phyloP scores from a whole-genome alignment of 2,329 filamentous ascomycete species.

The Hymenotorrendiella dingleyae region DNA sequence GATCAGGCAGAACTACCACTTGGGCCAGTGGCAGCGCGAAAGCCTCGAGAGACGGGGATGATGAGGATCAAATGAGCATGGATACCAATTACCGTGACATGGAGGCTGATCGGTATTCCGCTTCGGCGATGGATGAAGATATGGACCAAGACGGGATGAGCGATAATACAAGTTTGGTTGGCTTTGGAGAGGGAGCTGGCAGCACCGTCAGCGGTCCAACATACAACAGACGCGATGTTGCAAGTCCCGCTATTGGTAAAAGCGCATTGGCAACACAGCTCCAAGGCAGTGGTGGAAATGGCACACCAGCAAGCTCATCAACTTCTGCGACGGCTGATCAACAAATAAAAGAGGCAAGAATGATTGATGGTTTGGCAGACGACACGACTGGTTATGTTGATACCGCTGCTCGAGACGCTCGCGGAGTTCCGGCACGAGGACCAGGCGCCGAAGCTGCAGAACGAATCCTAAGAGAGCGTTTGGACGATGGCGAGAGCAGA shows the following conservation, averaged over 20 bases:
- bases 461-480: slow-evolving; percentile 54
- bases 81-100: slow-evolving; percentile 48
- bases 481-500: slow-evolving; percentile 45
- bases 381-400: slow-evolving; percentile 55
- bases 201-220: slow-evolving; percentile 78
- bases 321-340: slow-evolving; percentile 33
- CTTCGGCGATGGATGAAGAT: slow-evolving; percentile 42
- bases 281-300: slow-evolving; percentile 15
- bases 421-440: slow-evolving; percentile 11
- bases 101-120: slow-evolving; percentile 37
- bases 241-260: slow-evolving; percentile 33
- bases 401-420: slow-evolving; percentile 43
- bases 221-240: slow-evolving; percentile 45
- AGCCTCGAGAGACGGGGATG: slow-evolving; percentile 47
- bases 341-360: slow-evolving; percentile 54
- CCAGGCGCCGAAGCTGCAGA: slow-evolving; percentile 50
- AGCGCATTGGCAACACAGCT: slow-evolving; percentile 20
- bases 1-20: slow-evolving; percentile 56
- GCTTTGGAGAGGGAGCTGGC: slow-evolving; percentile 86
- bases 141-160: slow-evolving; percentile 56
- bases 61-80: slow-evolving; percentile 61
- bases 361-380: slow-evolving; percentile 63
- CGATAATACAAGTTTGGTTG: slow-evolving; percentile 82
- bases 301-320: slow-evolving; percentile 18
- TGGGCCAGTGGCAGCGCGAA: slow-evolving; percentile 58